Evolutionary conservation across 305 asterid genomes (phyloP).

Genomic region (Andrographis paniculata): DNA sequence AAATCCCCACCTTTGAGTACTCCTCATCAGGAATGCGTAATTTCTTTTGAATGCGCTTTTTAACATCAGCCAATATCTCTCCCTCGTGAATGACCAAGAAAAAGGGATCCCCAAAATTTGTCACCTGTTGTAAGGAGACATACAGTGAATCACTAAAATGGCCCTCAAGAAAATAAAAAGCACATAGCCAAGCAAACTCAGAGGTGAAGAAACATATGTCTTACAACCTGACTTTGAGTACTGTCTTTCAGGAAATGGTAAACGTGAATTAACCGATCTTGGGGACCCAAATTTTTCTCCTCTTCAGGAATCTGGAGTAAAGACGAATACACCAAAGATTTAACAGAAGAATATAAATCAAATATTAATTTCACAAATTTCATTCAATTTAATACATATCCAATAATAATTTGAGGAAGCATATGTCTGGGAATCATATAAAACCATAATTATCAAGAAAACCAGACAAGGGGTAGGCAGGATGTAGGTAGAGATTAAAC

Average conservation of each 20-base stretch:
- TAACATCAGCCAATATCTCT: conserved; percentile 55
- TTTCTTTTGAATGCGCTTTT: conserved; percentile 52
- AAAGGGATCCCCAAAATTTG: conserved; percentile 72
- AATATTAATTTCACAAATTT: too few species aligned
- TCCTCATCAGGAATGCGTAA: conserved; percentile 65
- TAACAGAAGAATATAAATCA: conserved; percentile 1
- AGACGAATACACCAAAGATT: neutral
- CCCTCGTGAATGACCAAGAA: conserved; percentile 63
- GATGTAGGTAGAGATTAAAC: too few species aligned
- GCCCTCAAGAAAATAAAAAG: conserved; percentile 1
- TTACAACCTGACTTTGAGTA: conserved; percentile 42
- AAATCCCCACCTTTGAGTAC: conserved; percentile 41
- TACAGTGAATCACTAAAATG: conserved; percentile 16
- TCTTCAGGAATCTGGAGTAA: conserved; percentile 42
- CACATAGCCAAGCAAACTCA: conserved; percentile 5
- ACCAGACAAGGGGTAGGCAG: too few species aligned
- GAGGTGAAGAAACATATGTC: neutral
- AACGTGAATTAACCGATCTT: conserved; percentile 42
- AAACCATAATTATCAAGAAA: too few species aligned
- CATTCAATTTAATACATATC: too few species aligned
- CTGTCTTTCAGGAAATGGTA: conserved; percentile 44
- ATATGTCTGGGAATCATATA: too few species aligned
- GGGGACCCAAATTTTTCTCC: conserved; percentile 36
- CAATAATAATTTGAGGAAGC: too few species aligned
- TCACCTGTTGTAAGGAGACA: conserved; percentile 38